Evolutionary conservation across 176 grass and related monocot genomes (phyloP).

Genomic region (Alopecurus myosuroides): DNA sequence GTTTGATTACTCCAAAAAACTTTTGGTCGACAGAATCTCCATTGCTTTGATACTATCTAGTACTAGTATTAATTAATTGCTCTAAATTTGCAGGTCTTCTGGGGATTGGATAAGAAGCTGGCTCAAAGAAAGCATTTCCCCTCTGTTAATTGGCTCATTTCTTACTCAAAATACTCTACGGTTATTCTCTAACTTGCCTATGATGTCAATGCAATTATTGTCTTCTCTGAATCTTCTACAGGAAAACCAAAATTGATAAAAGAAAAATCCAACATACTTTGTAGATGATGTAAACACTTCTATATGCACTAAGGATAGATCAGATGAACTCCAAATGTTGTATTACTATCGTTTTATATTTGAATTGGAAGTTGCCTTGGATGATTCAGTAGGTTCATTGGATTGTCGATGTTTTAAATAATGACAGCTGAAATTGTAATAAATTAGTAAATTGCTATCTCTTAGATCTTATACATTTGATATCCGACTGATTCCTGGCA

Average conservation of each 20-base stretch:
- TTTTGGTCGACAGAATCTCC: neutral
- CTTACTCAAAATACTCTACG: conserved; percentile 97
- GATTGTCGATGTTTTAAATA: conserved; percentile 6
- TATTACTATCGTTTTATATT: neutral
- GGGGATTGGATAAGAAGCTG: conserved; percentile 98
- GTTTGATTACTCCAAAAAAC: neutral
- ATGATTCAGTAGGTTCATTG: conserved; percentile 14
- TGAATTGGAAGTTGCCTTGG: neutral
- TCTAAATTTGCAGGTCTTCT: conserved; percentile 77
- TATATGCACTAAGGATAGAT: neutral
- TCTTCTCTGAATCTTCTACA: neutral
- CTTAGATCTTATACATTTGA: neutral
- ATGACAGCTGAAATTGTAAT: neutral
- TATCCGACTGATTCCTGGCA: neutral
- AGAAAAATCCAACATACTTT: neutral
- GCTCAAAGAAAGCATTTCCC: conserved; percentile 99
- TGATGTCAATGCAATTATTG: conserved; percentile 14
- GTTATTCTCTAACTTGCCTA: conserved; percentile 35
- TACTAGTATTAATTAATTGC: neutral
- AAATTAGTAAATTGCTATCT: neutral
- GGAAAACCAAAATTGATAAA: neutral
- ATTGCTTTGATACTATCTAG: neutral
- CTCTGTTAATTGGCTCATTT: conserved; percentile 99
- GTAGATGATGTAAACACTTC: neutral
- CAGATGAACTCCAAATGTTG: neutral